Percentiles rank a stretch among this genome's conserved stretches.
phyloP scores from a whole-genome alignment of 805 yeast species.

The Candida germanica region DNA sequence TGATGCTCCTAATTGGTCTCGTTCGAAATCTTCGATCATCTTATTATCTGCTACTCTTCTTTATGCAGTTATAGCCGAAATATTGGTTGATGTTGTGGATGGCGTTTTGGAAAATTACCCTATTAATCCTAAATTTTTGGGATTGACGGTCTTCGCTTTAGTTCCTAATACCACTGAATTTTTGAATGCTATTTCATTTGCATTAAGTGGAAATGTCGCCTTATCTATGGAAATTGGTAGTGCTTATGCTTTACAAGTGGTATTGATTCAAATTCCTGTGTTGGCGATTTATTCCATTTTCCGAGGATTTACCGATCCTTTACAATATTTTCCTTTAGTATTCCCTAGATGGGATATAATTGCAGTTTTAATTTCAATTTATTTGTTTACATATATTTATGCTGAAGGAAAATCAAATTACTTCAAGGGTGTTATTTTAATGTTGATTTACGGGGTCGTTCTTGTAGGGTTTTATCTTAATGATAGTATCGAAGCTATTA shows the following conservation, averaged over 20 bases:
- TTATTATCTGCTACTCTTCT: slow-evolving; percentile 78
- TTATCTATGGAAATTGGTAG: slow-evolving; percentile 97
- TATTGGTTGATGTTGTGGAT: slow-evolving; percentile 89
- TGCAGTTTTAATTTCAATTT: slow-evolving; percentile 80
- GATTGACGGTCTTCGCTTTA: slow-evolving; percentile 89
- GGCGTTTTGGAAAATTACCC: slow-evolving; percentile 74
- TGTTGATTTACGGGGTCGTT: slow-evolving; percentile 72
- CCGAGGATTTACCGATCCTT: slow-evolving; percentile 38
- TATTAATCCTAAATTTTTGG: slow-evolving; percentile 87
- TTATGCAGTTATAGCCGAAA: slow-evolving; percentile 93
- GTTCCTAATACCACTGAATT: slow-evolving; percentile 98
- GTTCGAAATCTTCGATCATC: slow-evolving; percentile 77
- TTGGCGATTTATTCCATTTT: slow-evolving; percentile 71
- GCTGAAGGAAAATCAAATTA: slow-evolving; percentile 97
- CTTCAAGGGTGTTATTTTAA: slow-evolving; percentile 88
- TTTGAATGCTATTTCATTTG: slow-evolving; percentile 94
- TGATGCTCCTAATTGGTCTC: slow-evolving; percentile 97
- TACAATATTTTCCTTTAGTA: slow-evolving; percentile 69
- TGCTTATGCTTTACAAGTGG: slow-evolving; percentile 95
- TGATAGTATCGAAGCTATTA: slow-evolving; percentile 32
- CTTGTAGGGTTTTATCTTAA: slow-evolving; percentile 78
- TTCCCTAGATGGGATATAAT: slow-evolving; percentile 96
- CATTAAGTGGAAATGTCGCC: slow-evolving; percentile 93
- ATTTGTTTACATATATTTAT: slow-evolving; percentile 86
- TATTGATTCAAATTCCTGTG: slow-evolving; percentile 88